A percentile compares a stretch with the other conserved stretches of the same genome.
Evolutionary conservation across 139 green algal genomes (phyloP).

Genomic region (Chlorella sp.): DNA sequence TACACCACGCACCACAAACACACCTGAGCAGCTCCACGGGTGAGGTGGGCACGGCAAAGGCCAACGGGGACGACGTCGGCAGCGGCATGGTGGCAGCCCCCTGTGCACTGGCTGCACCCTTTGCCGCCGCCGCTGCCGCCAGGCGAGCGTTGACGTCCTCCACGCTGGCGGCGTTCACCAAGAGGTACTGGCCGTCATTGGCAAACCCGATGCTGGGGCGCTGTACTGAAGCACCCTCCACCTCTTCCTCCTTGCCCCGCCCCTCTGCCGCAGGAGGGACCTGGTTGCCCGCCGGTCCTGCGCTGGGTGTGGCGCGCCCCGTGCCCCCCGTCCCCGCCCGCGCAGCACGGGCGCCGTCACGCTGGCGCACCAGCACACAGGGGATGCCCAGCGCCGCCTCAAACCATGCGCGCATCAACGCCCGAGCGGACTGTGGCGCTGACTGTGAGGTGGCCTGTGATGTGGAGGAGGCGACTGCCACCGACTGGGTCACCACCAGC

Average conservation of each 20-base stretch:
- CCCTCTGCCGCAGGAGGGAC: background rate
- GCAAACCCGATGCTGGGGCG: constrained; percentile 64
- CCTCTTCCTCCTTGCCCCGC: background rate
- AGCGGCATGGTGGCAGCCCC: background rate
- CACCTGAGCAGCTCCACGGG: constrained; percentile 9
- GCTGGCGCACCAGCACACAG: constrained; percentile 64
- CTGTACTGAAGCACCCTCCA: constrained; percentile 2
- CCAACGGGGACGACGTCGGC: background rate
- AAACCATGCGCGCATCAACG: constrained; percentile 65
- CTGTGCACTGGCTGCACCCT: background rate
- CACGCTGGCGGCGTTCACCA: constrained; percentile 34
- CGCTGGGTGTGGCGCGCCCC: background rate
- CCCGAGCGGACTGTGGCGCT: too few relatives aligned
- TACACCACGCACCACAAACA: too few relatives aligned
- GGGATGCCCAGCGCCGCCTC: constrained; percentile 48
- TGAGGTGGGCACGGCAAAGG: constrained; percentile 13
- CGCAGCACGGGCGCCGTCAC: constrained; percentile 7
- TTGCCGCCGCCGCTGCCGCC: background rate
- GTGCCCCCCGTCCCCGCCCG: constrained; percentile 1
- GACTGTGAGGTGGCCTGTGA: too few relatives aligned
- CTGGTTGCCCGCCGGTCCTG: background rate
- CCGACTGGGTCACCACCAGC: too few relatives aligned
- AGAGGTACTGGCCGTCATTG: constrained; percentile 73
- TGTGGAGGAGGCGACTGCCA: too few relatives aligned
- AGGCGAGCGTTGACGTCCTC: constrained; percentile 35